Evolutionary conservation across 2,329 filamentous ascomycete species (phyloP).

Genomic region (Neophaeococcomyces mojaviensis): DNA sequence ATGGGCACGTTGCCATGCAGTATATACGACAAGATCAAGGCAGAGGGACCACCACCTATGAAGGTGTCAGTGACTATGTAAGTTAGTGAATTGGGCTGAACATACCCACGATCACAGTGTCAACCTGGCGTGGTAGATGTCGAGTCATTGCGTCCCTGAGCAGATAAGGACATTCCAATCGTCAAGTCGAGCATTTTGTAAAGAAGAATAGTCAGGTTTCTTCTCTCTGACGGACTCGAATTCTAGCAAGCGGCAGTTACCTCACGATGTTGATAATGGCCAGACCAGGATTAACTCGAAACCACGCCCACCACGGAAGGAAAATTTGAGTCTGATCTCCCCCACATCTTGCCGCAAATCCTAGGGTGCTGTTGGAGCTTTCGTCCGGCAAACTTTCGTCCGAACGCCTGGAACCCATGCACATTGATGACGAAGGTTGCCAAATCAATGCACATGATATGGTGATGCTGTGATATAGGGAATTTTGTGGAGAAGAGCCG

Average conservation of each 20-base stretch:
- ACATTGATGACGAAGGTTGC: no score
- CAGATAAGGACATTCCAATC: neutral
- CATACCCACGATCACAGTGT: conserved; percentile 28
- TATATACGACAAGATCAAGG: conserved; percentile 56
- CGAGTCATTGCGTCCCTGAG: conserved; percentile 15
- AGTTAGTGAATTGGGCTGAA: neutral
- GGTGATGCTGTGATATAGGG: neutral
- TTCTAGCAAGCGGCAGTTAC: neutral
- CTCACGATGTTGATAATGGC: conserved; percentile 4
- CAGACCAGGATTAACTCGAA: neutral
- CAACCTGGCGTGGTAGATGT: conserved; percentile 19
- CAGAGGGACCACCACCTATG: conserved; percentile 54
- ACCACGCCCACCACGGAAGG: neutral
- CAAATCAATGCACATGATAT: no score
- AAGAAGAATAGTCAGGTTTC: no score
- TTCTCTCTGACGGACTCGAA: neutral
- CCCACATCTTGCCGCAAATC: neutral
- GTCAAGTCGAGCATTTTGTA: neutral
- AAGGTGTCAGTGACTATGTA: neutral
- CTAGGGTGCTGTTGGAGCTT: neutral
- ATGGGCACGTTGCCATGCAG: conserved; percentile 54
- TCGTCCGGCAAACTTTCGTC: neutral
- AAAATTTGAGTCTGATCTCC: conserved; percentile 3
- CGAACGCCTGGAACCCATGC: no score
- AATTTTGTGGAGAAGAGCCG: neutral